Evolutionary conservation across 768 basidiomycete genomes (phyloP).

Genomic region (Rubroboletus satanas): DNA sequence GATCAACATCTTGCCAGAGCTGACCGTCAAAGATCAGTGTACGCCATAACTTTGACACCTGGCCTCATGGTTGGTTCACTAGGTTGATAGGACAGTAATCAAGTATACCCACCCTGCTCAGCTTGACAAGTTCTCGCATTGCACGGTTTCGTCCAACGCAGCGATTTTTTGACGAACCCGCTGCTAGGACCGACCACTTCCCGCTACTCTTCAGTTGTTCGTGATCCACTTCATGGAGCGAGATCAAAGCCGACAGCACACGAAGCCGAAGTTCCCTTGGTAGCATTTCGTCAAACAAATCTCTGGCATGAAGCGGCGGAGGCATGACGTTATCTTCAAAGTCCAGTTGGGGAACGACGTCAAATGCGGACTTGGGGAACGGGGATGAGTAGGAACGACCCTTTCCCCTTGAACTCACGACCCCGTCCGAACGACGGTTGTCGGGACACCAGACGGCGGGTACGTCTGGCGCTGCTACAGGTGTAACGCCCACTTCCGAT

Average conservation of each 20-base stretch:
- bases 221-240: conserved; percentile 58
- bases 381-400: conserved; percentile 64
- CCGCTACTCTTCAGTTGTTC: conserved; percentile 39
- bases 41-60: conserved; percentile 81
- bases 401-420: conserved; percentile 40
- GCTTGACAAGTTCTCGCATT: conserved; percentile 69
- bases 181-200: conserved; percentile 59
- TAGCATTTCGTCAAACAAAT: conserved; percentile 65
- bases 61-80: conserved; percentile 17
- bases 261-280: conserved; percentile 69
- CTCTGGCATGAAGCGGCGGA: conserved; percentile 40
- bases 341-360: conserved; percentile 47
- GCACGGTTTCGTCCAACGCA: conserved; percentile 79
- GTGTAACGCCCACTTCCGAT: conserved; percentile 13
- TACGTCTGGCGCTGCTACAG: conserved; percentile 2
- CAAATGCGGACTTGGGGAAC: conserved; percentile 56
- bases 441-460: conserved; percentile 13
- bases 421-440: conserved; percentile 17
- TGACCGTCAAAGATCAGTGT: conserved; percentile 78
- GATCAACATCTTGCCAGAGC: conserved; percentile 69
- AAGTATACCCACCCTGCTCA: conserved; percentile 64
- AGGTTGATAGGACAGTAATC: conserved; percentile 7
- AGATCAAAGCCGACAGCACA: conserved; percentile 53
- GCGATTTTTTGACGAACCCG: conserved; percentile 55
- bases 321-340: conserved; percentile 50